Base-by-base conservation (phyloP, 2,329 filamentous ascomycete genomes). In the Xylariaceae sp. region DNA sequence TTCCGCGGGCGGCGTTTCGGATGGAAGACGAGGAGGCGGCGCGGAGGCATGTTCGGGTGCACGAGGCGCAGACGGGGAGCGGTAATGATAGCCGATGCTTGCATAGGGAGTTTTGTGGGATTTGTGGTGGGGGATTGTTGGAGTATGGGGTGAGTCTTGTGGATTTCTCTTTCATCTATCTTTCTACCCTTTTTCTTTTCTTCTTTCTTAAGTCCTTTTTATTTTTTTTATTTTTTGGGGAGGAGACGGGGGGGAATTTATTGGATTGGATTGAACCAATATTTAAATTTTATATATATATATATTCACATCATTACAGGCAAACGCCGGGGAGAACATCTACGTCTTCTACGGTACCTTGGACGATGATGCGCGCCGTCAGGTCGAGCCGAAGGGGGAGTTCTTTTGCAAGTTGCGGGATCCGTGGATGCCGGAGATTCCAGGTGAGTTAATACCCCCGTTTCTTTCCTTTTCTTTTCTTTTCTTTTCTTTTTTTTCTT, bases 81-180 rank as follows among this genome's bases (percentile, higher is more conserved):
- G 77, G 79, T 53, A 80, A 81, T 58, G 78, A 76, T 2, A 71
- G 71, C n/a, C 77, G 76, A 1, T 42, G 67, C 32, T 66, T 80
- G 35, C 73, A 76, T 59, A 71, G 78, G 1, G 77, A 81, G 58
- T 81, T 81, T 60, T 82, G 78, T 56, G 70, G 69, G 3, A 73
- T 67, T 2, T 81, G 79, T 55, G 79, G 78, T 4, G 76, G 75
- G 57, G 73, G 72, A 40, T 71, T 81, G 48, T 64, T 79, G 29
- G 78, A 81, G 62, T 80, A 78, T 59, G 78, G 77, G 35, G 76
- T 77, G 61, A 50, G 73, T 6, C 26, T 47, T 11, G n/a, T 51
- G 19, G 40, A 2, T 26, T n/a, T 42, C 43, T 11, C 35, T 9
- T 6, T 34, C 6, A 34, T 34, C 8, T 11, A 7, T 37, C 3